These are phyloP conservation scores for Suillus hirtellus DNA, from an alignment of 768 basidiomycete species.

Conservation along the genomic window DNA sequence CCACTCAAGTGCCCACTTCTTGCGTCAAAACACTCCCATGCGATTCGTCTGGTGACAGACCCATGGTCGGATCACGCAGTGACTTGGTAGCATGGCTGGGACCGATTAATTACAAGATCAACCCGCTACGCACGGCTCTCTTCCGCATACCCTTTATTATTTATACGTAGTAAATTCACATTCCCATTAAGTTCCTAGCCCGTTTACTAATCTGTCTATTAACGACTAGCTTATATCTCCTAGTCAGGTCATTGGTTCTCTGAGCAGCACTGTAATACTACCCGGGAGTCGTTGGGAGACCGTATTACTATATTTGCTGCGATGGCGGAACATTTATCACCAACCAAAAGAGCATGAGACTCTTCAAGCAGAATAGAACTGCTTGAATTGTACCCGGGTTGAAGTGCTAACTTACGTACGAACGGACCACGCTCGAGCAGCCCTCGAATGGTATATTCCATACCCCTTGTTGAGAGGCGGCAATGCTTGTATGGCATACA, in stretches of 20 bases:
- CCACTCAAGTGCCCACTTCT: slow-evolving; percentile 37
- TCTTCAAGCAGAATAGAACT: background rate
- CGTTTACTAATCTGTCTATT: background rate
- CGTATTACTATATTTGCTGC: background rate
- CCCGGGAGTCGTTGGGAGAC: background rate
- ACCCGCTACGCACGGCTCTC: background rate
- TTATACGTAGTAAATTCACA: background rate
- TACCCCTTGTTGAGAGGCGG: too few species aligned
- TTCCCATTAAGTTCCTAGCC: background rate
- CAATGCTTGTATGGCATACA: too few species aligned
- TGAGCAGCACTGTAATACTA: background rate
- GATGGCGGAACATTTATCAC: background rate
- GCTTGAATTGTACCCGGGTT: too few species aligned
- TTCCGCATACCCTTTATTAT: background rate
- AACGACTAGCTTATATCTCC: background rate
- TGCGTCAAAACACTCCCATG: slow-evolving; percentile 44
- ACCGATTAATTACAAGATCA: background rate
- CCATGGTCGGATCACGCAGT: slow-evolving; percentile 37
- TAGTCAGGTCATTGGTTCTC: background rate
- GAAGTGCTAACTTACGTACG: too few species aligned
- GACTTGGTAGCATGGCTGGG: slow-evolving; percentile 8
- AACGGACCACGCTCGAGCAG: too few species aligned
- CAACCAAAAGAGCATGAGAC: background rate
- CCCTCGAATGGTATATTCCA: too few species aligned
- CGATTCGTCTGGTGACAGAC: slow-evolving; percentile 62